phyloP scores from a whole-genome alignment of 441 rosid species.

The Mallotus japonicus region DNA sequence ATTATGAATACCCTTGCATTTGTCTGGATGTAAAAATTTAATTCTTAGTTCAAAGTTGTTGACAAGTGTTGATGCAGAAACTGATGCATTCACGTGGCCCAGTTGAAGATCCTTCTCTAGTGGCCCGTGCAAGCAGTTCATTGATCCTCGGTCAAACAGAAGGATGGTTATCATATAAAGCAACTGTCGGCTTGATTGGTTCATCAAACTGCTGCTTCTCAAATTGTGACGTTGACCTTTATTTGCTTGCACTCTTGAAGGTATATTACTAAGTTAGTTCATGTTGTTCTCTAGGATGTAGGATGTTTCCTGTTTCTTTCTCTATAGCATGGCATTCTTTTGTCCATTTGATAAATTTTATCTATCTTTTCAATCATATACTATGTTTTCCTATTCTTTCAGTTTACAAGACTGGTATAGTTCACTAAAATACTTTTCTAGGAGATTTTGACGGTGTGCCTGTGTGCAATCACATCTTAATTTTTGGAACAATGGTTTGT shows the following conservation, averaged over 20 bases:
- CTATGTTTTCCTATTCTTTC: neutral
- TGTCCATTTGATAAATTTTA: neutral
- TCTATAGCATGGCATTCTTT: neutral
- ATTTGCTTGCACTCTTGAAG: slow-evolving; percentile 77
- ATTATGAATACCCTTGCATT: slow-evolving; percentile 20
- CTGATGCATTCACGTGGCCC: slow-evolving; percentile 66
- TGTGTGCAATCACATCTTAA: neutral
- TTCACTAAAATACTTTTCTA: neutral
- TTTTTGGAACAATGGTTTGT: neutral
- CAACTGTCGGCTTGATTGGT: slow-evolving; percentile 68
- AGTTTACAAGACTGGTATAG: neutral
- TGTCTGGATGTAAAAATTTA: slow-evolving; percentile 20
- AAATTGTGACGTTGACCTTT: slow-evolving; percentile 66
- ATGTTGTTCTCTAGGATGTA: slow-evolving; percentile 3
- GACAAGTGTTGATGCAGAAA: slow-evolving; percentile 64
- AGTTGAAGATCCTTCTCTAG: slow-evolving; percentile 90
- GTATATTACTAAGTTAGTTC: slow-evolving; percentile 32
- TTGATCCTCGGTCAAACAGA: slow-evolving; percentile 71
- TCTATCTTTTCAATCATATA: slow-evolving; percentile 2
- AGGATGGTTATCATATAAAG: slow-evolving; percentile 75
- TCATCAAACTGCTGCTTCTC: slow-evolving; percentile 69
- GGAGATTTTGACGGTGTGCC: neutral
- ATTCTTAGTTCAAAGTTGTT: slow-evolving; percentile 31
- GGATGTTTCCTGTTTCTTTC: neutral
- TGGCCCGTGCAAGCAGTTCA: slow-evolving; percentile 61